These are phyloP conservation scores for Sesbania bispinosa DNA, from an alignment of 306 rosid genomes.

Conservation along the genomic window DNA sequence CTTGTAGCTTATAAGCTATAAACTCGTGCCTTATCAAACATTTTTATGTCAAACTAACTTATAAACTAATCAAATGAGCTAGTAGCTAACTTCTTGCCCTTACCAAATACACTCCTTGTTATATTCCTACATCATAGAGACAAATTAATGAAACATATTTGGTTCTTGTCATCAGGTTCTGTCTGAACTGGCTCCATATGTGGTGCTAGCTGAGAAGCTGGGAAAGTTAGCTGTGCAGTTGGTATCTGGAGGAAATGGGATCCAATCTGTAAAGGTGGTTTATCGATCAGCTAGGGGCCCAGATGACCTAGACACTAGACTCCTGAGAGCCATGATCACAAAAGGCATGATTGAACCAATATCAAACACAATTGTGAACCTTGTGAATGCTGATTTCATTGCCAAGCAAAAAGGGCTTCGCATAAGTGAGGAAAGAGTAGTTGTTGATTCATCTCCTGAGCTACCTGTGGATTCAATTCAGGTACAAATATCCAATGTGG, in stretches of 20 bases:
- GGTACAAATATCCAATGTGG: constrained; percentile 58
- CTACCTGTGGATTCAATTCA: constrained; percentile 70
- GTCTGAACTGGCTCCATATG: constrained; percentile 74
- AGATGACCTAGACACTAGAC: constrained; percentile 84
- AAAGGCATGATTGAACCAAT: constrained; percentile 87
- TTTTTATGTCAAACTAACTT: too few relatives aligned
- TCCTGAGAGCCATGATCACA: constrained; percentile 87
- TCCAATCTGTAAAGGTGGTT: constrained; percentile 54
- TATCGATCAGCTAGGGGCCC: constrained; percentile 62
- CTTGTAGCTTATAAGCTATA: too few relatives aligned
- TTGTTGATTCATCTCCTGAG: constrained; percentile 54
- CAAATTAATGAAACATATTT: neutral
- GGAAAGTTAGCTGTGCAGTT: constrained; percentile 76
- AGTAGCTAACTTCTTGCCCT: too few relatives aligned
- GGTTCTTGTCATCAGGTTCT: constrained; percentile 46
- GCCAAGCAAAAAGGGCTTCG: constrained; percentile 84
- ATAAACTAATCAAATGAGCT: too few relatives aligned
- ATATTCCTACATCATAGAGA: too few relatives aligned
- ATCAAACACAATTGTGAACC: constrained; percentile 64
- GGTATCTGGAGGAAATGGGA: constrained; percentile 74
- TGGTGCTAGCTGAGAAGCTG: constrained; percentile 72
- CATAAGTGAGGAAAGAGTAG: constrained; percentile 67
- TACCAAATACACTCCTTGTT: too few relatives aligned
- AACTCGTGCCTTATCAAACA: too few relatives aligned
- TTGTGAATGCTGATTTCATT: constrained; percentile 81